These are phyloP conservation scores for Pneumocystis oryctolagi DNA, from an alignment of 1,139 yeast genomes.

Conservation along the genomic window DNA sequence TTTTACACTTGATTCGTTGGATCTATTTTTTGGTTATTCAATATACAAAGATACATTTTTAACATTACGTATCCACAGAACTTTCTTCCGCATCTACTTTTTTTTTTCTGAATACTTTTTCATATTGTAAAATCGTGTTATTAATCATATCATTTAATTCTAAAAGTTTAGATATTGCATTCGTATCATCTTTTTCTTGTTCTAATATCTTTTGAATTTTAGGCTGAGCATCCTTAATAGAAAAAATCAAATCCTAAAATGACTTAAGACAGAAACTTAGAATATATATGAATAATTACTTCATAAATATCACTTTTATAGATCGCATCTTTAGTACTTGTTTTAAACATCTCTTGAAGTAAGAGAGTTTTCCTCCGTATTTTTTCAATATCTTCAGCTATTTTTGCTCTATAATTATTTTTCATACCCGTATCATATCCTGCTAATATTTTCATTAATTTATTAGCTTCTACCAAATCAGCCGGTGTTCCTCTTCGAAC, in stretches of 20 bases:
- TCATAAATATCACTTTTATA: conserved; percentile 39
- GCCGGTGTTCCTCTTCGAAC: conserved; percentile 92
- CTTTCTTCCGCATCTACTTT: not conserved
- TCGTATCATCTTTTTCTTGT: conserved; percentile 36
- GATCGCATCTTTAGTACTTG: conserved; percentile 39
- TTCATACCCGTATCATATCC: conserved; percentile 52
- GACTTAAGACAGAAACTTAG: not conserved
- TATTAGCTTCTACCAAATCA: conserved; percentile 90
- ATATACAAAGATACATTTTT: not conserved
- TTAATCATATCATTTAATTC: conserved; percentile 66
- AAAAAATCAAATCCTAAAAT: conserved; percentile 48
- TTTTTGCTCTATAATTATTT: conserved; percentile 72
- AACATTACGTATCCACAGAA: not conserved
- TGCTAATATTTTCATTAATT: conserved; percentile 94
- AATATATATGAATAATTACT: not conserved
- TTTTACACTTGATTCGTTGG: not conserved
- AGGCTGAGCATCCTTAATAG: conserved; percentile 76
- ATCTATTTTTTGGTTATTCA: not conserved
- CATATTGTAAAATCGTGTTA: conserved; percentile 51
- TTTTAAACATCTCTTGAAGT: conserved; percentile 71
- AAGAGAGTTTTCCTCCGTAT: conserved; percentile 79
- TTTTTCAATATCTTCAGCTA: conserved; percentile 71
- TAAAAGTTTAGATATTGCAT: conserved; percentile 49
- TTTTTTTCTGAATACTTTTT: conserved; percentile 13
- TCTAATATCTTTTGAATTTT: conserved; percentile 68